A percentile compares a stretch with the other conserved stretches of the same genome.
Conservation (phyloP, 176 grass and related monocot species). For the Leersia perrieri region DNA sequence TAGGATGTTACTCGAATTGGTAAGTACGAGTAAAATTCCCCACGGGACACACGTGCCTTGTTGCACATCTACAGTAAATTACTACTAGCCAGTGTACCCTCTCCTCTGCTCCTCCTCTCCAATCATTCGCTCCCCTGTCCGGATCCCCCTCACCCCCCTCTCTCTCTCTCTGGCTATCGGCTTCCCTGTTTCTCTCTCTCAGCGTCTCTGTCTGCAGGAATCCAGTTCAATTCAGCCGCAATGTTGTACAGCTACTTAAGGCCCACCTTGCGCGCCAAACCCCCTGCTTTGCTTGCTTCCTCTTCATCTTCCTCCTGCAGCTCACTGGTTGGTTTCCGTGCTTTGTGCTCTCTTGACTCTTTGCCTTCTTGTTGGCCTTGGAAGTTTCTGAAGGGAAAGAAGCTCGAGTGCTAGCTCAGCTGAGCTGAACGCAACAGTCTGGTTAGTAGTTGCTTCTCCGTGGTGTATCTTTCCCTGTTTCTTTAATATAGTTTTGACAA, state of each 20-base stretch:
- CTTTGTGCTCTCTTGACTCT: not conserved
- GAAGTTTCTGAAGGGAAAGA: not conserved
- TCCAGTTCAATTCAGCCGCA: conserved; percentile 29
- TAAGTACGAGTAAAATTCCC: too few species aligned
- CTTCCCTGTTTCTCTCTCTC: not conserved
- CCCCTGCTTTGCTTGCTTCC: not conserved
- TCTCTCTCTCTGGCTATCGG: not conserved
- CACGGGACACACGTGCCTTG: not conserved
- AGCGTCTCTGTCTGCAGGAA: conserved; percentile 28
- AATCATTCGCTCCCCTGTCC: conserved; percentile 11
- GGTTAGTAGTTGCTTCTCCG: not conserved
- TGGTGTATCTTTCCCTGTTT: not conserved
- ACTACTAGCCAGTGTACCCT: too few species aligned
- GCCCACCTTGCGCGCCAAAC: not conserved
- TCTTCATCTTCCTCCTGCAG: not conserved
- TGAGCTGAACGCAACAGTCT: not conserved
- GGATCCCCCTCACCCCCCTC: not conserved
- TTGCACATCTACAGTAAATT: not conserved
- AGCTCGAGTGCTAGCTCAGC: not conserved
- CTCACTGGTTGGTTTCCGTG: not conserved
- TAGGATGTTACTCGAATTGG: too few species aligned
- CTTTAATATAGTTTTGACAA: not conserved
- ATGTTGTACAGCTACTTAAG: conserved; percentile 32
- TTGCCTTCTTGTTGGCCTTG: not conserved
- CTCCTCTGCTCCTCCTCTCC: not conserved